Evolutionary conservation across 768 basidiomycete genomes (phyloP).

Genomic region (Pholiota molesta): DNA sequence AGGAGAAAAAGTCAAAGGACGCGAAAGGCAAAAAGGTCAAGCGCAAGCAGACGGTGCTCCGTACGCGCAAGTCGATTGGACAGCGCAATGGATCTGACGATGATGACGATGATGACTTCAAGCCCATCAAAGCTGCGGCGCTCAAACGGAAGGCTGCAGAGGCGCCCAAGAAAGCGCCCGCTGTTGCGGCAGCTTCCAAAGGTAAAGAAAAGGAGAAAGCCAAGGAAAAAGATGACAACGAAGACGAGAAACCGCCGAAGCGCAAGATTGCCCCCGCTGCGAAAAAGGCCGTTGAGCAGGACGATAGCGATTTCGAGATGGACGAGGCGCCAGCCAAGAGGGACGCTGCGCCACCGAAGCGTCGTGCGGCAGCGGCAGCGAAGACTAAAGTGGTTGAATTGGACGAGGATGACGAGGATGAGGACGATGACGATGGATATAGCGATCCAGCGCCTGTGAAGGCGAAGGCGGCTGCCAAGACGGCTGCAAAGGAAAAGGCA

Average conservation of each 20-base stretch:
- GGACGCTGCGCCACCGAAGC: conserved; percentile 22
- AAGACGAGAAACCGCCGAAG: conserved; percentile 8
- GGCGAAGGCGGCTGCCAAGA: conserved; percentile 14
- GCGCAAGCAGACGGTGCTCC: conserved; percentile 47
- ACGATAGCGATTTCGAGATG: conserved; percentile 16
- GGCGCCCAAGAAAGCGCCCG: conserved; percentile 20
- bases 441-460: conserved; percentile 7
- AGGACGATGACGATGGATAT: conserved; percentile 19
- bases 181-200: conserved; percentile 10
- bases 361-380: conserved; percentile 25
- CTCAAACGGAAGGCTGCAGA: conserved; percentile 41
- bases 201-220: conserved; percentile 24
- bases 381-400: background rate
- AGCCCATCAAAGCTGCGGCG: conserved; percentile 46
- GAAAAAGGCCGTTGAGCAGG: conserved; percentile 21
- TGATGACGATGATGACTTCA: conserved; percentile 50
- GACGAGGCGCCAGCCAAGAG: conserved; percentile 13
- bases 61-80: conserved; percentile 54
- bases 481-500: conserved; percentile 11
- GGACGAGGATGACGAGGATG: conserved; percentile 12
- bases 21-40: conserved; percentile 52
- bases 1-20: conserved; percentile 41
- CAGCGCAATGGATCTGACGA: conserved; percentile 28
- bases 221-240: conserved; percentile 16
- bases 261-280: conserved; percentile 24